Evolutionary conservation across 495 filamentous ascomycete genomes (phyloP).

Genomic region (Trichoderma erinaceum): DNA sequence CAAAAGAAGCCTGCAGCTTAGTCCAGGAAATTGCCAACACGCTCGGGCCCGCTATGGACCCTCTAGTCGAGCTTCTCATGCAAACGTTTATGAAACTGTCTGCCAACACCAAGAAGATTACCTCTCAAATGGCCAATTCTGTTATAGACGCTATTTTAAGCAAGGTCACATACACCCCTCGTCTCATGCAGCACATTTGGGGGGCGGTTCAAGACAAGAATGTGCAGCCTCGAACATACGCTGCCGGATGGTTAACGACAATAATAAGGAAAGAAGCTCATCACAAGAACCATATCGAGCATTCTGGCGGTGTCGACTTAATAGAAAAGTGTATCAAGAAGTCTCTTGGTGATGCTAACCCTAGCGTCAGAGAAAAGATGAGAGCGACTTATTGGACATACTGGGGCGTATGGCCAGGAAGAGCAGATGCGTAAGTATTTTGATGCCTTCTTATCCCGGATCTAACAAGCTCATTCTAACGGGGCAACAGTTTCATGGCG

Average conservation of each 20-base stretch:
- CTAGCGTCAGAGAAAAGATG: slow-evolving; percentile 76
- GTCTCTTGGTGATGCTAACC: slow-evolving; percentile 79
- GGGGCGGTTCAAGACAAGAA: slow-evolving; percentile 86
- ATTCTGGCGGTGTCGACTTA: slow-evolving; percentile 70
- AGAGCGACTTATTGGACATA: slow-evolving; percentile 82
- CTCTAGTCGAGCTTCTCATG: slow-evolving; percentile 84
- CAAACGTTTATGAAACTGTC: slow-evolving; percentile 85
- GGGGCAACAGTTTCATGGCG: slow-evolving; percentile 56
- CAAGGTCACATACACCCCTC: slow-evolving; percentile 67
- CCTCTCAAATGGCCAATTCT: slow-evolving; percentile 67
- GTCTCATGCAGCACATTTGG: slow-evolving; percentile 78
- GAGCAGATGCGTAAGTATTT: slow-evolving; percentile 60
- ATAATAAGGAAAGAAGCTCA: slow-evolving; percentile 68
- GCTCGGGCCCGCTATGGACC: slow-evolving; percentile 71
- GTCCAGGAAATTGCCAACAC: slow-evolving; percentile 78
- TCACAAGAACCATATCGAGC: slow-evolving; percentile 76
- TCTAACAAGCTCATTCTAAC: slow-evolving; percentile 17
- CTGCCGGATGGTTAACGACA: slow-evolving; percentile 76
- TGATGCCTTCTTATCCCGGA: slow-evolving; percentile 22
- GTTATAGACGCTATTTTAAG: slow-evolving; percentile 71
- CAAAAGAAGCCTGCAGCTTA: slow-evolving; percentile 73
- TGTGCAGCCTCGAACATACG: slow-evolving; percentile 70
- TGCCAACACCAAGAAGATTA: slow-evolving; percentile 83
- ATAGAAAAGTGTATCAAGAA: slow-evolving; percentile 86
- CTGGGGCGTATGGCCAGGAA: slow-evolving; percentile 65